A percentile compares a stretch with the other conserved stretches of the same genome.
phyloP scores from a whole-genome alignment of 192 early-diverging fungal genomes.

The Rhizophlyctis rosea region DNA sequence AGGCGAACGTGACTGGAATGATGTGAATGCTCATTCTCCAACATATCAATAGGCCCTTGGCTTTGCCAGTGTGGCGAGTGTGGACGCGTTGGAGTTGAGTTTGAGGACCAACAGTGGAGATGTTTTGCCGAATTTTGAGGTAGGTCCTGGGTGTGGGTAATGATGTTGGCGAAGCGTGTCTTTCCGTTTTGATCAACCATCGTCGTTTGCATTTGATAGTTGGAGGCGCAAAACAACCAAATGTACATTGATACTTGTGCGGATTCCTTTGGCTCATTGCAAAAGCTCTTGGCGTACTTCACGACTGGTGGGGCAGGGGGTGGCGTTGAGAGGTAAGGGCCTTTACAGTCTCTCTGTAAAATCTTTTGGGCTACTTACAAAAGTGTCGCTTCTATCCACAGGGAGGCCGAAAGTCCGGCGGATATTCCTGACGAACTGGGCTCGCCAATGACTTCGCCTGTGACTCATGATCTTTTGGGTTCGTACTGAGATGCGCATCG shows the following conservation, averaged over 20 bases:
- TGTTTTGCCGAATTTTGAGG: constrained; percentile 30
- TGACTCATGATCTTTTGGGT: no score
- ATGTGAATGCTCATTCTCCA: neutral
- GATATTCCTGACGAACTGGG: no score
- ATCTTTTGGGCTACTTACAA: no score
- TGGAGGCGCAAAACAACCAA: constrained; percentile 57
- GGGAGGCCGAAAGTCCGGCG: no score
- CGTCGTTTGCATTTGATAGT: constrained; percentile 2
- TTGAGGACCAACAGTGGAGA: constrained; percentile 29
- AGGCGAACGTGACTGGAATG: no score
- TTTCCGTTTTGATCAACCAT: no score
- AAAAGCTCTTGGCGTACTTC: constrained; percentile 38
- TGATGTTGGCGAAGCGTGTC: constrained; percentile 4
- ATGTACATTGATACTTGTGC: constrained; percentile 62
- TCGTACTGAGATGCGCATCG: no score
- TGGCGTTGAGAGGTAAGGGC: constrained; percentile 11
- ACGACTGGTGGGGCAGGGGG: constrained; percentile 39
- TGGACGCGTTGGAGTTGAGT: constrained; percentile 35
- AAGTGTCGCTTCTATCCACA: no score
- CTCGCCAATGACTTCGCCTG: no score
- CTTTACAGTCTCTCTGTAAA: no score
- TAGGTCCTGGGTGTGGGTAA: constrained; percentile 13
- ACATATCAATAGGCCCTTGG: constrained; percentile 22
- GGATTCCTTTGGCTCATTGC: constrained; percentile 63
- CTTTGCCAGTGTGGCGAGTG: constrained; percentile 29